Conservation (phyloP, 2,329 filamentous ascomycete species). For the Colletotrichum sp. region DNA sequence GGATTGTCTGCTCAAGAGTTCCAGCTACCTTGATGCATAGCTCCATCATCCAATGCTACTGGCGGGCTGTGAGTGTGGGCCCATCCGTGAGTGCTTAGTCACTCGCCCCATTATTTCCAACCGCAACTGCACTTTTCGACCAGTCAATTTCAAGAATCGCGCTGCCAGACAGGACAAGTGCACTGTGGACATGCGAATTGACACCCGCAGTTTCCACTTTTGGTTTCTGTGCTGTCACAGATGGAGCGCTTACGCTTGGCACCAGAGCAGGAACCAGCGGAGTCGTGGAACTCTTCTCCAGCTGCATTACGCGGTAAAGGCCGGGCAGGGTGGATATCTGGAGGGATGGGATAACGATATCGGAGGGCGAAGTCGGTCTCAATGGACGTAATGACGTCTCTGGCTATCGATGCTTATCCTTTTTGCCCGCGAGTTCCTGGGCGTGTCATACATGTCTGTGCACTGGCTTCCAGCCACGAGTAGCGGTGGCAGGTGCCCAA, state of each 20-base stretch:
- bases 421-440: background rate
- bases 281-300: slow-evolving; percentile 7
- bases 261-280: background rate
- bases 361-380: background rate
- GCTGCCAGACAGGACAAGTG: background rate
- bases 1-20: background rate
- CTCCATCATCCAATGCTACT: background rate
- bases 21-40: background rate
- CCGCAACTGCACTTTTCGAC: background rate
- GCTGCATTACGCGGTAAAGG: background rate
- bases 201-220: background rate
- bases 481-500: background rate
- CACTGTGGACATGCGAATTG: background rate
- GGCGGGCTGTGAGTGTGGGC: background rate
- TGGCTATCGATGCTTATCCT: background rate
- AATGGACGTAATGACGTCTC: background rate
- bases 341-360: slow-evolving; percentile 3
- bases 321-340: background rate
- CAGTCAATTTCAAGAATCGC: background rate
- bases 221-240: slow-evolving; percentile 1
- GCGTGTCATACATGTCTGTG: background rate
- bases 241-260: slow-evolving; percentile 4
- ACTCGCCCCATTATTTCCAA: background rate
- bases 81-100: background rate
- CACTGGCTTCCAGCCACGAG: background rate